Evolutionary conservation across 1,284 basidiomycete genomes (phyloP).

Genomic region (Butyriboletus appendiculatus): DNA sequence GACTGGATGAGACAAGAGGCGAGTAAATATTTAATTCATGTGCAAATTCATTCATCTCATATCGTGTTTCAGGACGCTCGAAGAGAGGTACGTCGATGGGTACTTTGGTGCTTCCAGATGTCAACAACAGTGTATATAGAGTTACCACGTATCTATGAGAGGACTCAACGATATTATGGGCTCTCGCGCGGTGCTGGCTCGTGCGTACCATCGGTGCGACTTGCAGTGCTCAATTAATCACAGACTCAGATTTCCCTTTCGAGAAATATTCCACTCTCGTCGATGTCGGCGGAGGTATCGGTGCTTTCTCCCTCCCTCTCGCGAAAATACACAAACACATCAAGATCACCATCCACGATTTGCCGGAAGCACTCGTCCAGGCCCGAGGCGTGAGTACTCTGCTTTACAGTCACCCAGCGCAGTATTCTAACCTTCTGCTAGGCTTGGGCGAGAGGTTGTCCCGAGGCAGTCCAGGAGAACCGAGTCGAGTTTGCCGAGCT

Average conservation of each 20-base stretch:
- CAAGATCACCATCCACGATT: slow-evolving; percentile 34
- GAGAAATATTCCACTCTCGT: slow-evolving; percentile 28
- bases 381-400: slow-evolving; percentile 20
- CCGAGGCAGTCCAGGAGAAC: slow-evolving; percentile 25
- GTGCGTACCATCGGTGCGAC: slow-evolving; percentile 11
- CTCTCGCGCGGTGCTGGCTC: slow-evolving; percentile 27
- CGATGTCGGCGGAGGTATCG: slow-evolving; percentile 38
- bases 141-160: slow-evolving; percentile 28
- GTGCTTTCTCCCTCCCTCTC: slow-evolving; percentile 31
- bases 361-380: slow-evolving; percentile 27
- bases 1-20: slow-evolving; percentile 31
- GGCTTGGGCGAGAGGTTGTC: slow-evolving; percentile 27
- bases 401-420: neutral
- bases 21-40: neutral
- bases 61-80: slow-evolving; percentile 7
- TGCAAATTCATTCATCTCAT: neutral
- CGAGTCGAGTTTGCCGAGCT: slow-evolving; percentile 30
- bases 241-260: slow-evolving; percentile 28
- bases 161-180: slow-evolving; percentile 28
- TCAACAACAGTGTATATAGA: slow-evolving; percentile 8
- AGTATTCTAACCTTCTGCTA: slow-evolving; percentile 6
- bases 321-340: slow-evolving; percentile 27
- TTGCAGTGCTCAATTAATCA: neutral
- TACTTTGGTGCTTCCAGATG: neutral
- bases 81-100: slow-evolving; percentile 18